These are phyloP conservation scores for Xylogone sp. DNA, from an alignment of 2,329 filamentous ascomycete species.

Conservation along the genomic window DNA sequence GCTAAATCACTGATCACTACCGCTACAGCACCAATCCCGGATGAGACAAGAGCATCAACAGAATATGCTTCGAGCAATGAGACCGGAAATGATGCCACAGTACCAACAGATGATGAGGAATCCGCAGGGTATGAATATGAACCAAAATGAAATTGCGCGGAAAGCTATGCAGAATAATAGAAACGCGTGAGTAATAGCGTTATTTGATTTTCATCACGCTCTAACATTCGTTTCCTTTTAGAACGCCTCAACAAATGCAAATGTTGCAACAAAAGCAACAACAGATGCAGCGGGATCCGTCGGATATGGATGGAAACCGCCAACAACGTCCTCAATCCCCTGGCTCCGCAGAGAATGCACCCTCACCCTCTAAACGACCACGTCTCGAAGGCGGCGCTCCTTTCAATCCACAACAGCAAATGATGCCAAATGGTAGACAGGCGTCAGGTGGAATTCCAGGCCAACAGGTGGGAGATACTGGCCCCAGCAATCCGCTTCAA, in stretches of 20 bases:
- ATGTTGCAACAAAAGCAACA: constrained; percentile 70
- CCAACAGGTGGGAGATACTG: constrained; percentile 59
- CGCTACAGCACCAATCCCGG: constrained; percentile 59
- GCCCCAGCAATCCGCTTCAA: constrained; percentile 41
- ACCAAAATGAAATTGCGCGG: constrained; percentile 62
- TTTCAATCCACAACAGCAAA: constrained; percentile 65
- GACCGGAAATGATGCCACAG: constrained; percentile 54
- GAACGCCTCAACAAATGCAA: constrained; percentile 60
- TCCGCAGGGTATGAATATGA: constrained; percentile 58
- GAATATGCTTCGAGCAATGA: constrained; percentile 70
- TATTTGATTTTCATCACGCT: neutral
- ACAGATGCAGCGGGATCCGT: constrained; percentile 85
- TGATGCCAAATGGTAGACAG: constrained; percentile 73
- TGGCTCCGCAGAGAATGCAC: constrained; percentile 78
- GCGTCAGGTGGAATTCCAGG: constrained; percentile 65
- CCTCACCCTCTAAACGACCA: constrained; percentile 86
- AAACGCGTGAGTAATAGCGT: constrained; percentile 53
- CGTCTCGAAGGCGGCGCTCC: constrained; percentile 67
- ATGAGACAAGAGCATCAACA: constrained; percentile 74
- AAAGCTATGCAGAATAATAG: constrained; percentile 77
- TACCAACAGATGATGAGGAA: constrained; percentile 65
- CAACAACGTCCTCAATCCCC: constrained; percentile 74
- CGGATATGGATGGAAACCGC: constrained; percentile 80
- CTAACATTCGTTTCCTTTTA: constrained; percentile 2
- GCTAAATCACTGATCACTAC: constrained; percentile 20